Evolutionary conservation across 2,329 filamentous ascomycete species (phyloP).

Genomic region (Fusarium redolens): DNA sequence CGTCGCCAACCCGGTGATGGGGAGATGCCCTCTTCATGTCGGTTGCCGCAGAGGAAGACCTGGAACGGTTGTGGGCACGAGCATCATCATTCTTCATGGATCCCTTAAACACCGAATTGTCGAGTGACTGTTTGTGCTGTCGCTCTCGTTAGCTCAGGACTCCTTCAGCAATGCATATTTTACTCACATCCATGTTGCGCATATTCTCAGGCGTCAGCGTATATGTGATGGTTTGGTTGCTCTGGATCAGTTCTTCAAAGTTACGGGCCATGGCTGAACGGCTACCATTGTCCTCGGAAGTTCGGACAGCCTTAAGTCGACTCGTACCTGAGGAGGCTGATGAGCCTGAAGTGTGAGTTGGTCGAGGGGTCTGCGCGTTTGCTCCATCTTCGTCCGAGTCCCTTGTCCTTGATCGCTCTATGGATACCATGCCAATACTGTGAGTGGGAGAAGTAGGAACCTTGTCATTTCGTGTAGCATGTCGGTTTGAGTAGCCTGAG

Average conservation of each 20-base stretch:
- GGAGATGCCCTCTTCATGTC: constrained; percentile 50
- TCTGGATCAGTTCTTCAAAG: constrained; percentile 84
- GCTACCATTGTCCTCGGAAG: constrained; percentile 67
- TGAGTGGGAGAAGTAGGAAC: constrained; percentile 43
- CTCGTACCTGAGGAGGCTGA: constrained; percentile 61
- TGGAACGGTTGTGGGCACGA: constrained; percentile 56
- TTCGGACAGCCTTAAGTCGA: constrained; percentile 65
- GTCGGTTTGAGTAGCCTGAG: constrained; percentile 39
- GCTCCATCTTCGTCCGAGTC: constrained; percentile 51
- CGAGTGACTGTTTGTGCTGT: constrained; percentile 56
- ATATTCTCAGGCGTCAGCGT: constrained; percentile 84
- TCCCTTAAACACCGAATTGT: constrained; percentile 56
- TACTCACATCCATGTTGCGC: constrained; percentile 77
- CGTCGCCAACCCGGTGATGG: constrained; percentile 32
- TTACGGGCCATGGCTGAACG: constrained; percentile 70
- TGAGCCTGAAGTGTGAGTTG: constrained; percentile 62
- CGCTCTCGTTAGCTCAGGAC: constrained; percentile 42
- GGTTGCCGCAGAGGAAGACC: constrained; percentile 59
- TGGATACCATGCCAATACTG: constrained; percentile 54
- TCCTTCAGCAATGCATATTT: too few relatives aligned
- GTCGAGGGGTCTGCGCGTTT: constrained; percentile 47
- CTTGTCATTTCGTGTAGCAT: constrained; percentile 36
- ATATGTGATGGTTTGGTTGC: constrained; percentile 84
- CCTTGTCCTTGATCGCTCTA: constrained; percentile 51
- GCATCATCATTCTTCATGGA: constrained; percentile 61